Evolutionary conservation across 306 rosid species (phyloP), one percentile per base, ranked within the genome.

Genomic region (Corylus avellana): DNA sequence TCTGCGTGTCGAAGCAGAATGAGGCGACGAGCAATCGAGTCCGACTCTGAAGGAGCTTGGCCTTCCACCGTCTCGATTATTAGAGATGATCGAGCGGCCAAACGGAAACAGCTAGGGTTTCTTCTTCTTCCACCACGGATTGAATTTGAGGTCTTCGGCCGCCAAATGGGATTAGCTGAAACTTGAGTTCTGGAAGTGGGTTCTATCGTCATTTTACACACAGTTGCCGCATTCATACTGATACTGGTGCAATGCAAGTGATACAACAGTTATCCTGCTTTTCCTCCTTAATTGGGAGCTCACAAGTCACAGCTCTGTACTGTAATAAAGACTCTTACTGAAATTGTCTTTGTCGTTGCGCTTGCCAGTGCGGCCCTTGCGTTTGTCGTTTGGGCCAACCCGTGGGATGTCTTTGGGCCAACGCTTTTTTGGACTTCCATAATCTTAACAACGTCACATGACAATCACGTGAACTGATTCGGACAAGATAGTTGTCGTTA

Each of bases 1-100:
- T 81, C 57, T 44, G 97, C 98, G 83, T 94, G 98, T 8, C 97
- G 93, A 62, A 94, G 98, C 16, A 94, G 91, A 80, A 94, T 91
- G 85, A 94, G 97, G 84, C 98, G 98, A 79, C 97, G 97, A 54
- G 93, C 70, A 27, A 90, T 55, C 10, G 91, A 77, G 9, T 88
- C 90, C 16, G 79, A 69, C 8, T 47, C 73, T 29, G 75, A 70
- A 10, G 88, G 46, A 20, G 88, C 76, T 70, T 83, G 80, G 67
- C 83, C 78, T 13, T 84, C 89, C 84, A 83, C 95, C 13, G 88
- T 84, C 66, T 88, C 90, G 51, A 89, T 75, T 1, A 82, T 85
- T 42, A 87, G 75, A 62, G 94, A 84, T 37, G 88, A 78, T 55
- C 82, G 87, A 76, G 74, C 66, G 70, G 78, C 70, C 3, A 86